A percentile compares a stretch with the other conserved stretches of the same genome.
These are phyloP conservation scores for Trametes pubescens DNA, from an alignment of 1,284 basidiomycete species.

Conservation along the genomic window DNA sequence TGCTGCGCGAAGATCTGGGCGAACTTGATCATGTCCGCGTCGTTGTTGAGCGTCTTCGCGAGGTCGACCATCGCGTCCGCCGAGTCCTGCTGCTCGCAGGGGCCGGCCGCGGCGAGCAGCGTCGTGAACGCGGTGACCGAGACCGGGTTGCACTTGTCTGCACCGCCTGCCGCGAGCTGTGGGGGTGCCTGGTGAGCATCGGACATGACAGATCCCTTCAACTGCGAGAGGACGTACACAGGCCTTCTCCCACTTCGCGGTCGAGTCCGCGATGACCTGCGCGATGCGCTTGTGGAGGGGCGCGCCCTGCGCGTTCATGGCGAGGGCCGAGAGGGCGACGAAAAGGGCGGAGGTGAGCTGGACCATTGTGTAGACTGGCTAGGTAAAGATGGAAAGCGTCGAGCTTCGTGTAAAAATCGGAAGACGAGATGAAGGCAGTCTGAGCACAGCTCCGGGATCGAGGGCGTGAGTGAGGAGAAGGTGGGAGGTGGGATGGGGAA, in stretches of 20 bases:
- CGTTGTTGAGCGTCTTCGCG: slow-evolving; percentile 62
- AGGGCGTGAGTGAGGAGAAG: slow-evolving; percentile 9
- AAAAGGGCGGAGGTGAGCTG: slow-evolving; percentile 31
- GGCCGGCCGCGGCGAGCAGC: slow-evolving; percentile 60
- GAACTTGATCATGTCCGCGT: slow-evolving; percentile 62
- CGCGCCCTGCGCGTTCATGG: slow-evolving; percentile 31
- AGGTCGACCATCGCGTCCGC: slow-evolving; percentile 69
- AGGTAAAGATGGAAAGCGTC: slow-evolving; percentile 19
- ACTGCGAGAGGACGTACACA: slow-evolving; percentile 42
- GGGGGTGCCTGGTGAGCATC: not conserved
- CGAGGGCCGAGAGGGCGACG: slow-evolving; percentile 32
- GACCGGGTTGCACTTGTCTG: slow-evolving; percentile 58
- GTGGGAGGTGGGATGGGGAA: not conserved
- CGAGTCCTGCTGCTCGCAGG: slow-evolving; percentile 69
- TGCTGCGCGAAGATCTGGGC: slow-evolving; percentile 70
- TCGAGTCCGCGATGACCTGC: slow-evolving; percentile 50
- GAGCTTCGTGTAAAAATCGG: slow-evolving; percentile 12
- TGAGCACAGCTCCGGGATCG: slow-evolving; percentile 24
- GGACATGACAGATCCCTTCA: not conserved
- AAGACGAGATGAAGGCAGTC: slow-evolving; percentile 10
- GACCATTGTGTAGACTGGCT: slow-evolving; percentile 27
- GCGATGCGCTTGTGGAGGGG: slow-evolving; percentile 51
- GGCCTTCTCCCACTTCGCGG: slow-evolving; percentile 49
- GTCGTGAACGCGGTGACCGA: slow-evolving; percentile 60
- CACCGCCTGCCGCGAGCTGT: slow-evolving; percentile 60